Conservation (phyloP, 257 asterid genomes). For the Capsicum baccatum region DNA sequence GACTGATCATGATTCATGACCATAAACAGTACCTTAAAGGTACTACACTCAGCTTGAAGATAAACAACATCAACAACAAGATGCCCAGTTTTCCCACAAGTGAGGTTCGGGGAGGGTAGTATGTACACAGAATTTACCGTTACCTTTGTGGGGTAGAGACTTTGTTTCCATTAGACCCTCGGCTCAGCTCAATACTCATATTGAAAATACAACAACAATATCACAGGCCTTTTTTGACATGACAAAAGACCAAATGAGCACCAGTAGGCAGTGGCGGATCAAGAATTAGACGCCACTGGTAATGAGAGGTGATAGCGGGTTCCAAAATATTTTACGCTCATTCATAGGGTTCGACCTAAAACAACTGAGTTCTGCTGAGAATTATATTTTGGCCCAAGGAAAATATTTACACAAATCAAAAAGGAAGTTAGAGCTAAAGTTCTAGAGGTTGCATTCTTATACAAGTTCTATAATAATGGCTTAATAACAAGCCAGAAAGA, state of each 20-base stretch:
- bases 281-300: background rate
- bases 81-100: no score
- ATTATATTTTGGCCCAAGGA: background rate
- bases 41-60: background rate
- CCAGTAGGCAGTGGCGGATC: background rate
- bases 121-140: no score
- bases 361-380: background rate
- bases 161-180: no score
- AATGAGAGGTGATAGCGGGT: background rate
- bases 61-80: background rate
- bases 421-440: conserved; percentile 21
- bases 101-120: no score
- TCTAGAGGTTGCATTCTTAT: background rate
- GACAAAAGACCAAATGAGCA: background rate
- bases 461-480: background rate
- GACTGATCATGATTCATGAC: no score
- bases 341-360: background rate
- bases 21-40: no score
- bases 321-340: background rate
- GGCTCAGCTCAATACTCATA: background rate
- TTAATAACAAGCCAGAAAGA: background rate
- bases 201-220: background rate
- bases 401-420: conserved; percentile 16
- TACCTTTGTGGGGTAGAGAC: no score
- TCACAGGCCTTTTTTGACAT: background rate